phyloP scores from a whole-genome alignment of 495 filamentous ascomycete species.

The Podospora comata region DNA sequence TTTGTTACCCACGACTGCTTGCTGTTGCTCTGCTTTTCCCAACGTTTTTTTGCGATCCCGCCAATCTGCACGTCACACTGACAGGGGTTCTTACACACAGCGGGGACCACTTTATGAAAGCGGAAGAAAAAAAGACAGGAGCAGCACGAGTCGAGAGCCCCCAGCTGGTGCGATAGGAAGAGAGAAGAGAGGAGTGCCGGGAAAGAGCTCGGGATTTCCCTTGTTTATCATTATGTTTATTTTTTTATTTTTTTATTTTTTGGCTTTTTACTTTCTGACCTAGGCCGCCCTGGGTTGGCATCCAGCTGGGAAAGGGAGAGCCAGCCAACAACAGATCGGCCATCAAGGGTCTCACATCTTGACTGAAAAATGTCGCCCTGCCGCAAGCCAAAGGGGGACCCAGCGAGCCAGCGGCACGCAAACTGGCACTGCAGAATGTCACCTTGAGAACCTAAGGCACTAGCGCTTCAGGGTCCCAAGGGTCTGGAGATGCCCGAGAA shows the following conservation, averaged over 20 bases:
- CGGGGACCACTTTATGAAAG: conserved; percentile 3
- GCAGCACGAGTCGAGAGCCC: neutral
- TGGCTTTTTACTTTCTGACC: too few relatives aligned
- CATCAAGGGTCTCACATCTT: neutral
- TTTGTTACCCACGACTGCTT: conserved; percentile 10
- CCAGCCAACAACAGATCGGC: neutral
- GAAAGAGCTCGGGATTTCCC: neutral
- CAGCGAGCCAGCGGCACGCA: neutral
- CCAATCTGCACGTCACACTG: conserved; percentile 27
- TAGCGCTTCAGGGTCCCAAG: neutral
- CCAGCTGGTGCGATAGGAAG: neutral
- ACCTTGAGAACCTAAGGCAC: neutral
- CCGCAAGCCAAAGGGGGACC: neutral
- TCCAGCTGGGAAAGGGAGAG: neutral
- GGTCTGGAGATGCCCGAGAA: neutral
- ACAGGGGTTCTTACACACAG: conserved; percentile 7
- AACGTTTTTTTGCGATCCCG: conserved; percentile 22
- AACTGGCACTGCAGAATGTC: neutral
- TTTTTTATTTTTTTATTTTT: neutral
- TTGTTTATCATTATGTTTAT: neutral
- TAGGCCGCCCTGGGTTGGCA: neutral
- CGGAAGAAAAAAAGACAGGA: neutral
- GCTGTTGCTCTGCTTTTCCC: conserved; percentile 5
- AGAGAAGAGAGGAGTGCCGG: neutral
- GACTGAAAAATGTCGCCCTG: neutral